Conservation (phyloP, 2,329 filamentous ascomycete species). For the Nannizziopsis barbatae region DNA sequence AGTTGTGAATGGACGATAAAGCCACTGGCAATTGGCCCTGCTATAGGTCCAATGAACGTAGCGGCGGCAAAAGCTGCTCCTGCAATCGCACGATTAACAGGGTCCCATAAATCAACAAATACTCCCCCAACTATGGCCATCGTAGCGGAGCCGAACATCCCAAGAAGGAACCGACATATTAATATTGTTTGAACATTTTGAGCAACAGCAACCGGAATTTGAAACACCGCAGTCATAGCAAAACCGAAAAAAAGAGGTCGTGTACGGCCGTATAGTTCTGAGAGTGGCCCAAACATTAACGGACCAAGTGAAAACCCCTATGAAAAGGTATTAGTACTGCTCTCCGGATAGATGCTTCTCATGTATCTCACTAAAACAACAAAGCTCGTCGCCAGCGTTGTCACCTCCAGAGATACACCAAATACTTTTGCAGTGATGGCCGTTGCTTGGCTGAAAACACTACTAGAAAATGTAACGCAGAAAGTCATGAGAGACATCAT, state of each 20-base stretch:
- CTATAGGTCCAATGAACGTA: conserved; percentile 41
- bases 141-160: conserved; percentile 42
- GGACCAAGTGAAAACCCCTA: conserved; percentile 32
- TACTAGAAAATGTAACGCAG: conserved; percentile 39
- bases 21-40: conserved; percentile 41
- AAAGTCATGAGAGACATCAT: conserved; percentile 36
- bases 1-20: conserved; percentile 41
- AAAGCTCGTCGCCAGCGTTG: conserved; percentile 40
- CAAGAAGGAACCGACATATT: conserved; percentile 44
- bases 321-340: background rate
- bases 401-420: conserved; percentile 39
- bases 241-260: conserved; percentile 41
- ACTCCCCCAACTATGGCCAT: conserved; percentile 42
- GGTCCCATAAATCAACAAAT: conserved; percentile 41
- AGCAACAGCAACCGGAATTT: conserved; percentile 45
- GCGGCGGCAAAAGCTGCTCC: conserved; percentile 36
- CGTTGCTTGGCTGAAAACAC: conserved; percentile 38
- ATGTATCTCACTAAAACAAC: conserved; percentile 31
- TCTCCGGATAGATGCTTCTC: background rate
- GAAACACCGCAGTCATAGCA: conserved; percentile 42
- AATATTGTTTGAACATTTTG: conserved; percentile 45
- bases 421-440: conserved; percentile 33
- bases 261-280: conserved; percentile 42
- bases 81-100: conserved; percentile 38
- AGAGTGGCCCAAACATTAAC: conserved; percentile 35